phyloP scores from a whole-genome alignment of 306 rosid genomes.

The Casuarina equisetifolia region DNA sequence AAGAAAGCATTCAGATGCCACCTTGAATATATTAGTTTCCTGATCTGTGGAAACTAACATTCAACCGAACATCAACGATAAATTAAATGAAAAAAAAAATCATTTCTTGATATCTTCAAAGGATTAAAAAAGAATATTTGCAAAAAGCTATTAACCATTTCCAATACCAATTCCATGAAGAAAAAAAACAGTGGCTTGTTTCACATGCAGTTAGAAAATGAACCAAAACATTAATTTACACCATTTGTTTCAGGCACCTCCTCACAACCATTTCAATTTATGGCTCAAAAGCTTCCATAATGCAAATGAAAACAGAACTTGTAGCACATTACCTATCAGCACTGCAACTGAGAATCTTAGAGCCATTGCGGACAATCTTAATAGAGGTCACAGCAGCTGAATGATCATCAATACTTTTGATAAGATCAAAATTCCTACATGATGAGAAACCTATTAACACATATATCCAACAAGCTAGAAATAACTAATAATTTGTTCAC shows the following conservation, averaged over 20 bases:
- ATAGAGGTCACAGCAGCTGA: conserved; percentile 74
- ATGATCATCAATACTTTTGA: conserved; percentile 61
- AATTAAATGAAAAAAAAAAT: background rate
- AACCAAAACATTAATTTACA: background rate
- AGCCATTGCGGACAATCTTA: conserved; percentile 45
- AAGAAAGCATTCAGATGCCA: background rate
- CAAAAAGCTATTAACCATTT: background rate
- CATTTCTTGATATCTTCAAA: background rate
- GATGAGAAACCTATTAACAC: conserved; percentile 28
- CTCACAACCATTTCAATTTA: background rate
- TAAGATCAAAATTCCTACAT: conserved; percentile 66
- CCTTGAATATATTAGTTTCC: background rate
- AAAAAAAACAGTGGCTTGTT: background rate
- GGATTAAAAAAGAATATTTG: background rate
- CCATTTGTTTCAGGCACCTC: background rate
- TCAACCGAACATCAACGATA: background rate
- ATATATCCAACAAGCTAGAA: conserved; percentile 17
- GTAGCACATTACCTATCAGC: conserved; percentile 58
- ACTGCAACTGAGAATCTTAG: conserved; percentile 64
- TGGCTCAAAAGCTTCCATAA: background rate
- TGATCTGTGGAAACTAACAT: background rate
- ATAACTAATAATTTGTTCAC: conserved; percentile 22
- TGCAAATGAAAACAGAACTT: conserved; percentile 26
- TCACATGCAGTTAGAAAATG: background rate
- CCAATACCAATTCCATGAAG: conserved; percentile 9